Base-by-base conservation (phyloP, 768 basidiomycete genomes). In the Podaxis sp. region DNA sequence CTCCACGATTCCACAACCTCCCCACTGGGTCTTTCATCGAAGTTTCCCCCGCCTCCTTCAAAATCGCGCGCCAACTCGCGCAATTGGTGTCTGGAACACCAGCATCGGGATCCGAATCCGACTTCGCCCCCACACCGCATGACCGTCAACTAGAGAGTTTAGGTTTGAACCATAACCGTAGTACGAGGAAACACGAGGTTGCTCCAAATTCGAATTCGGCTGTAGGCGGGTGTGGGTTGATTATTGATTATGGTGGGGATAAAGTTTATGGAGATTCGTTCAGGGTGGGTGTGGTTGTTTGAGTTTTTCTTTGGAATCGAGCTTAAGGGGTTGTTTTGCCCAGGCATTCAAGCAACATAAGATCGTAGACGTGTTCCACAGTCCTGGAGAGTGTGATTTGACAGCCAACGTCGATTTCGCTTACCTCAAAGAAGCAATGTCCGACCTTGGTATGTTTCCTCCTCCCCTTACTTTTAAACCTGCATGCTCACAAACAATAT, bases 341-440 rank as follows among this genome's bases (percentile, higher is more conserved):
- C 63, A 98, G 96, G 97, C 91, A 0, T 98, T 99, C 81, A 89
- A 89, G 73, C 79, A 86, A 22, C 97, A 98, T 71, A 82, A 87
- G 62, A 85, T 94, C 13, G 90, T 92, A 1, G 90, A 96, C 71
- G 80, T 92, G 3, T 96, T 98, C 70, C 80, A 90, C 57, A 77
- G 81, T 9, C 95, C 96, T 0, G 97, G 97, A 17, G 82, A 91
- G 46, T 90, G 91, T 46, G 97, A 99, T 73, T 76, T 98, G 52
- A 99, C 97, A 0, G 88, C 91, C n/a, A 97, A 98, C 69, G 96
- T 99, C 53, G 96, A 99, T 75, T 98, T 98, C 74, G 85, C 87
- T 0, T 93, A 91, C 71, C 79, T 98, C 51, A 82, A 83, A 69
- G 94, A 97, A 75, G 87, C 92, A 0, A 78, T 94, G 65, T 71